Evolutionary conservation across 2,329 filamentous ascomycete genomes (phyloP), one percentile per base, ranked within the genome.

Genomic region (Claviceps cyperi): DNA sequence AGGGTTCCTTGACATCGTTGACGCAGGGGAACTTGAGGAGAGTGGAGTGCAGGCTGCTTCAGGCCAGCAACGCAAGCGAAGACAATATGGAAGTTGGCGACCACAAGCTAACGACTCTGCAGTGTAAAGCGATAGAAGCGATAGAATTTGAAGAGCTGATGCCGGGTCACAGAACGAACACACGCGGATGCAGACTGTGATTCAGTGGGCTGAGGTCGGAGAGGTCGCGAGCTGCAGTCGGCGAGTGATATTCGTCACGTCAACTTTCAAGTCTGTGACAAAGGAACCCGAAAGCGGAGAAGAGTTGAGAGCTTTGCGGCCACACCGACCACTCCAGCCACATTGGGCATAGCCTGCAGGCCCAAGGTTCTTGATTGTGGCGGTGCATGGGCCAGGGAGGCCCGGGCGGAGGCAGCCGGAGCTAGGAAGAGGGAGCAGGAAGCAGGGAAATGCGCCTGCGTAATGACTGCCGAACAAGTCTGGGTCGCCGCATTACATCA

Each of bases 1-100:
- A 53, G 56, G 55, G 59, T 57, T 59, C 54, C 57, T 64, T 59
- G 58, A 59, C 64, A 66, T 67, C 58, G 53, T 60, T 47, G 43
- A 35, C 50, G 43, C 50, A 40, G 35, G 22, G 22, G 22, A 19
- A 46, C 32, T 28, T 44, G 21, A 15, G 28, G 39, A 32, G 43
- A 22, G 22, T 17, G 28, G 17, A 9, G 5, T n/a, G 28, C 24
- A 35, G 13, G 24, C 22, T 45, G 35, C 28, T 32, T 32, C 28
- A 32, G 28, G 28, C 36, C 36, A 15, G n/a, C 17, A 40, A 28
- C 21, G 50, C 13, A 35, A 11, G 39, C 39, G 13, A 46, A 43
- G 22, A 11, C 6, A n/a, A 24, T 8, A 24, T 22, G 19, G 28
- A 17, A 22, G 22, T 35, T 35, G 21, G n/a, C 39, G 39, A 36